These are phyloP conservation scores for Diaporthe sp. DNA, from an alignment of 2,329 filamentous ascomycete genomes.

Conservation along the genomic window DNA sequence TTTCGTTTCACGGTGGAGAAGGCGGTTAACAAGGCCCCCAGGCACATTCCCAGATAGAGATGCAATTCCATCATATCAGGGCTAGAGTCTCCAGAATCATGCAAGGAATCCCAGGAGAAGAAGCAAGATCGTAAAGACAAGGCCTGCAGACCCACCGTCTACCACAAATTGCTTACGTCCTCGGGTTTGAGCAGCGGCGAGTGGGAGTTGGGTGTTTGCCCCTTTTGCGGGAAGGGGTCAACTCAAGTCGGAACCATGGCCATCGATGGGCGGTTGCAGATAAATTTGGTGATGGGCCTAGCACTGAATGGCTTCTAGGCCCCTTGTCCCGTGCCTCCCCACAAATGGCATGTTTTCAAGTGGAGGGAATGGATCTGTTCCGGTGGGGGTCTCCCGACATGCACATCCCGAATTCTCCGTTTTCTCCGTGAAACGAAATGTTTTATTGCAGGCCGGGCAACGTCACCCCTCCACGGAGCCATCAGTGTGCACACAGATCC, in stretches of 20 bases:
- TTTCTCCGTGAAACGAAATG: conserved; percentile 32
- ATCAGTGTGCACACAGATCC: background rate
- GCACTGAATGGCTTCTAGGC: background rate
- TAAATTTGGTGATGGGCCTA: conserved; percentile 25
- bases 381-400: conserved; percentile 22
- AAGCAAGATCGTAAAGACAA: background rate
- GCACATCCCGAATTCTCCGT: conserved; percentile 17
- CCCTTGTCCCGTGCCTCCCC: conserved; percentile 16
- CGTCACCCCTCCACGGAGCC: conserved; percentile 4
- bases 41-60: background rate
- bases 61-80: background rate
- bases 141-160: conserved; percentile 15
- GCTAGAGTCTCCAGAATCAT: background rate
- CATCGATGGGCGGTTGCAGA: conserved; percentile 34
- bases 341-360: conserved; percentile 28
- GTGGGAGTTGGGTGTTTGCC: background rate
- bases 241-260: conserved; percentile 14
- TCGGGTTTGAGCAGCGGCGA: background rate
- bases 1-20: conserved; percentile 36
- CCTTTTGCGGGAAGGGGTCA: conserved; percentile 16
- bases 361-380: conserved; percentile 6
- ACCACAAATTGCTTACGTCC: conserved; percentile 10
- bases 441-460: conserved; percentile 32
- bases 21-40: background rate
- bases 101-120: background rate